phyloP scores from a whole-genome alignment of 2,329 filamentous ascomycete species.

The Sclerotinia borealis region DNA sequence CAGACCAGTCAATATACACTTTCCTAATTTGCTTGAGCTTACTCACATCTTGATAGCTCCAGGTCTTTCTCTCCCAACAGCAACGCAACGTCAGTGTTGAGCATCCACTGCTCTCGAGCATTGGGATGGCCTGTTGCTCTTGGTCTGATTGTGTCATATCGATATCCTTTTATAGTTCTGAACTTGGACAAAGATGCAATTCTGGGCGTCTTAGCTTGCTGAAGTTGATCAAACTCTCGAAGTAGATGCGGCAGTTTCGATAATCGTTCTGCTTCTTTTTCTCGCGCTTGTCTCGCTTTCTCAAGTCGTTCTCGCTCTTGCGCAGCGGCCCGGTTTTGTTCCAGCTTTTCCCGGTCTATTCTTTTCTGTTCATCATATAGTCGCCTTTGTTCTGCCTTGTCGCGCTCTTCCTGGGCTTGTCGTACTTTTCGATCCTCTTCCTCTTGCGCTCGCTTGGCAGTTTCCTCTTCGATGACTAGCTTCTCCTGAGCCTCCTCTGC shows the following conservation, averaged over 20 bases:
- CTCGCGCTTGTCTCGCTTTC: slow-evolving; percentile 42
- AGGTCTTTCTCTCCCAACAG: slow-evolving; percentile 61
- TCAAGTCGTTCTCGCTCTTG: slow-evolving; percentile 44
- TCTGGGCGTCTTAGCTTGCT: slow-evolving; percentile 45
- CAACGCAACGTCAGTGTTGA: slow-evolving; percentile 58
- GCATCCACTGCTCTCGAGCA: slow-evolving; percentile 60
- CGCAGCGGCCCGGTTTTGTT: slow-evolving; percentile 26
- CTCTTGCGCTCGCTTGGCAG: slow-evolving; percentile 26
- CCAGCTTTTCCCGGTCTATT: slow-evolving; percentile 36
- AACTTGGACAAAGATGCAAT: slow-evolving; percentile 48
- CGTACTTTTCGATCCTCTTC: slow-evolving; percentile 27
- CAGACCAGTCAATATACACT: slow-evolving; percentile 13
- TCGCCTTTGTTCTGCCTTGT: slow-evolving; percentile 33
- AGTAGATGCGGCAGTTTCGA: slow-evolving; percentile 54
- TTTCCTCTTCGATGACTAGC: slow-evolving; percentile 33
- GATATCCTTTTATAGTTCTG: slow-evolving; percentile 51
- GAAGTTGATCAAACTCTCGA: slow-evolving; percentile 51
- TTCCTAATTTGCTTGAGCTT: background rate
- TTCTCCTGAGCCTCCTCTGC: slow-evolving; percentile 27
- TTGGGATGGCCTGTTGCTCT: slow-evolving; percentile 46
- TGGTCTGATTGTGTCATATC: slow-evolving; percentile 56
- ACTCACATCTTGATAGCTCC: slow-evolving; percentile 52
- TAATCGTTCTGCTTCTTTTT: slow-evolving; percentile 49
- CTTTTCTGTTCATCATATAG: slow-evolving; percentile 32
- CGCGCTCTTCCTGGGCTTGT: slow-evolving; percentile 27